phyloP scores from a whole-genome alignment of 371 early-diverging fungal species.

The Mucor velutinosus region DNA sequence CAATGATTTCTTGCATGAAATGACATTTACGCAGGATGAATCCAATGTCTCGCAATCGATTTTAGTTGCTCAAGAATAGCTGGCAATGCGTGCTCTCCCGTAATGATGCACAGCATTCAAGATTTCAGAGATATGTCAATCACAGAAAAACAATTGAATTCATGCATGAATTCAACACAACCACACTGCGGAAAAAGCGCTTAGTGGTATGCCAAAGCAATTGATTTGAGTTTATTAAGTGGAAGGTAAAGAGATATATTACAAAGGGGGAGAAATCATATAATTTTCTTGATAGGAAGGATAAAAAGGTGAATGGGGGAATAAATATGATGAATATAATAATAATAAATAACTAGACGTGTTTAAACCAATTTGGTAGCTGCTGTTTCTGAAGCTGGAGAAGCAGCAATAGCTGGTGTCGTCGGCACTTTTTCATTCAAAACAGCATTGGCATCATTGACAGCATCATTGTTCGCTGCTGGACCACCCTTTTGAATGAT shows the following conservation, averaged over 20 bases:
- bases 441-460: constrained; percentile 1
- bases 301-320: not conserved
- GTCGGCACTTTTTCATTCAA: not conserved
- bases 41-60: too few species aligned
- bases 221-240: not conserved
- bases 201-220: too few species aligned
- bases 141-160: too few species aligned
- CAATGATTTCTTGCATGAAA: too few species aligned
- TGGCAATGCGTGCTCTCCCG: too few species aligned
- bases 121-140: too few species aligned
- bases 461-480: not conserved
- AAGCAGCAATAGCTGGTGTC: not conserved
- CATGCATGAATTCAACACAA: not conserved
- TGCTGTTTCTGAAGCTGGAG: not conserved
- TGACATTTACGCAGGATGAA: too few species aligned
- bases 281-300: not conserved
- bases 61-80: too few species aligned
- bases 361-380: not conserved
- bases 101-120: too few species aligned
- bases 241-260: not conserved
- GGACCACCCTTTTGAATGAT: constrained; percentile 34
- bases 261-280: not conserved
- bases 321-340: not conserved
- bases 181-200: too few species aligned
- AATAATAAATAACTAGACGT: not conserved